These are phyloP conservation scores for Russula dissimulans DNA, from an alignment of 768 basidiomycete genomes.

Conservation along the genomic window DNA sequence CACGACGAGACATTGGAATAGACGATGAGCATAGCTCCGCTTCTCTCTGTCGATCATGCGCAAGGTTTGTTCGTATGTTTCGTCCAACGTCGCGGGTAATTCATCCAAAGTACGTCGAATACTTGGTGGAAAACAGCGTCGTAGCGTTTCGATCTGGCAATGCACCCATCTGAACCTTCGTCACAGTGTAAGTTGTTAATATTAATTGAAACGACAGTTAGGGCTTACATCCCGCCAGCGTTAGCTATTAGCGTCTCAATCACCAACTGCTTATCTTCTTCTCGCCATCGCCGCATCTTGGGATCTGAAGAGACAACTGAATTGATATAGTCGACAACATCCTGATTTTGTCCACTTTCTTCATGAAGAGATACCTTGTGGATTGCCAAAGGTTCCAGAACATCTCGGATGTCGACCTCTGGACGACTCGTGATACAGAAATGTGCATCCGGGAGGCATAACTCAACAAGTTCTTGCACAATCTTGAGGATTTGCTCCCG, in stretches of 20 bases:
- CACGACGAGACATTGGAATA: too few species aligned
- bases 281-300: neutral
- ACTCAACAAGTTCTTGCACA: neutral
- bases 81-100: neutral
- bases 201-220: neutral
- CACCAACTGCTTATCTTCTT: neutral
- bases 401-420: neutral
- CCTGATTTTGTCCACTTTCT: neutral
- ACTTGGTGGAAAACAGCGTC: neutral
- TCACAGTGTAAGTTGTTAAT: neutral
- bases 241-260: neutral
- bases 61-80: too few species aligned
- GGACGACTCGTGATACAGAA: neutral
- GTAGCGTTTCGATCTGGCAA: neutral
- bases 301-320: neutral
- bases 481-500: neutral
- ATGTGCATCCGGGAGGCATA: neutral
- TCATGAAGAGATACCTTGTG: neutral
- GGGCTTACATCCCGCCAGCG: neutral
- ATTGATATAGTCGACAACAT: neutral
- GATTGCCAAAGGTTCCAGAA: neutral
- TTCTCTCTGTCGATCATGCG: too few species aligned
- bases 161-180: neutral
- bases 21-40: too few species aligned
- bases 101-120: neutral